phyloP scores from a whole-genome alignment of 306 rosid genomes.

The Senna siamea region DNA sequence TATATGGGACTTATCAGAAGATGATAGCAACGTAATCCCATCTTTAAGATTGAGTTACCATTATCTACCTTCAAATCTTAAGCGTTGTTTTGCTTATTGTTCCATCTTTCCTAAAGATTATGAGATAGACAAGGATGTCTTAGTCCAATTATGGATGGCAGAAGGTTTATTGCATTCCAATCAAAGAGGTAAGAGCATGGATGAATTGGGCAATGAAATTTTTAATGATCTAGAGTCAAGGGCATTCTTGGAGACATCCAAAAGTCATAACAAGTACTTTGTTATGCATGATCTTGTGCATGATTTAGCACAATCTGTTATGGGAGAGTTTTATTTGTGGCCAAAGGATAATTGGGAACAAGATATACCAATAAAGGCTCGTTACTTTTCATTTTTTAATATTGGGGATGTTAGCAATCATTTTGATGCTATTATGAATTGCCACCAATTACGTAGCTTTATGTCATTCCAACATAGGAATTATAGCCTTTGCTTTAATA shows the following conservation, averaged over 20 bases:
- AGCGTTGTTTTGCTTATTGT: conserved; percentile 7
- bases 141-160: conserved; percentile 17
- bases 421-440: not conserved
- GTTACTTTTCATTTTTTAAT: not conserved
- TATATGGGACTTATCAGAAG: not conserved
- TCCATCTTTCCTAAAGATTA: conserved; percentile 1
- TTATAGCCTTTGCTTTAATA: no score
- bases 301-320: conserved; percentile 23
- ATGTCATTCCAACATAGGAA: not conserved
- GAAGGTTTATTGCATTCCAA: not conserved
- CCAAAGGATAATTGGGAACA: not conserved
- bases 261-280: not conserved
- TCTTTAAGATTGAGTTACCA: not conserved
- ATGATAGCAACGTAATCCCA: not conserved
- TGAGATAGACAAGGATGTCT: not conserved
- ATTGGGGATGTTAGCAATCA: rapidly evolving
- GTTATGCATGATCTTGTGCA: not conserved
- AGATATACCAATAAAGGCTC: not conserved
- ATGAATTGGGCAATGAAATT: not conserved
- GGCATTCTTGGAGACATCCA: conserved; percentile 32
- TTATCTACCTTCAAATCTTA: not conserved
- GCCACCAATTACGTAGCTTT: conserved; percentile 1
- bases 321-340: not conserved
- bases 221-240: conserved; percentile 25
- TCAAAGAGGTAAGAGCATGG: not conserved